Evolutionary conservation across 140 eudicot species (phyloP), one percentile per base, ranked within the genome.

Genomic region (Anethum foeniculum): DNA sequence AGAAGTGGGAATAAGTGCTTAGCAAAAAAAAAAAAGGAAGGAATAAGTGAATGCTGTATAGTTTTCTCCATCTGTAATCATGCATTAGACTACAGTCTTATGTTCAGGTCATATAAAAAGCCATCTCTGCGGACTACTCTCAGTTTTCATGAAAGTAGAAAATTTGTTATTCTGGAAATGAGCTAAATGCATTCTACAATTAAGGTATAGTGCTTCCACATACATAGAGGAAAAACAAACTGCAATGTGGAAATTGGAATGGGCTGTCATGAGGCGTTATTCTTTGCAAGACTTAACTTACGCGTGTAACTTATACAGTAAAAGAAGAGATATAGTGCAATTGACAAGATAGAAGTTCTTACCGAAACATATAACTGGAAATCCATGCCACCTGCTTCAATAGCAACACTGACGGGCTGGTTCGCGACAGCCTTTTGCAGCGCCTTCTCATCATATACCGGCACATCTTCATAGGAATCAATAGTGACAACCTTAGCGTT

Each of bases 371-470:
- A 90, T 60, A 86, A 78, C 74, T 90, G 92, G 86, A 88, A 90
- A 54, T 81, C 90, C 44, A 80, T 36, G 86, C 92, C 82, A 83
- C 89, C 58, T 2, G 79, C 96, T 87, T 90, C 92, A 80, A 88
- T 85, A 54, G 92, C 90, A 77, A 90, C 91, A 11, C 88, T 85
- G 34, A 90, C 60, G 23, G 90, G 91, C 78, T 90, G 96, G 76
- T 77, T 88, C 25, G 88, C 91, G 84, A 76, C 86, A 19, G 91
- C 91, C 79, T 86, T 85, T 72, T 83, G 81, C 79, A 88, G n/a
- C 16, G 91, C 85, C 43, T 76, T 79, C 80, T 89, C 92, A 23
- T 86, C 77, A 76, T 88, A 77, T 48, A 28, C 19, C 74, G 87
- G 88, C 71, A 91, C 84, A 82, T 81, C 89, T 77, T 89, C 91